A percentile compares a stretch with the other conserved stretches of the same genome.
Conservation (phyloP, 2,329 filamentous ascomycete genomes). For the Alternaria angustiovoidea region DNA sequence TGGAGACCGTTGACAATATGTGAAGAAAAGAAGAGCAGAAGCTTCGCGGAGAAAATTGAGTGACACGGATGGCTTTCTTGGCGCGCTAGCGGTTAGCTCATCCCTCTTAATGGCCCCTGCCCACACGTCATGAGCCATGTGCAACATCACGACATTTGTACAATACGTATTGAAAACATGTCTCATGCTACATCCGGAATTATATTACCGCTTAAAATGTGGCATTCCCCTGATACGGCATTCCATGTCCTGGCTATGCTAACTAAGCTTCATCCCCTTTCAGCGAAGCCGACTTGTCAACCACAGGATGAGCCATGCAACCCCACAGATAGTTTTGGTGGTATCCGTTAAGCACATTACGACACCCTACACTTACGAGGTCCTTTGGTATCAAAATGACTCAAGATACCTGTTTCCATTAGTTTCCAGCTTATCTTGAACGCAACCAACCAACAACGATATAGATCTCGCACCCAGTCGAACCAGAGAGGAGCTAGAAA, state of each 20-base stretch:
- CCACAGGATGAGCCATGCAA: not conserved
- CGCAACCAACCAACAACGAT: not conserved
- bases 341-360: not conserved
- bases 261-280: not conserved
- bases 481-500: not conserved
- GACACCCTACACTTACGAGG: too few species aligned
- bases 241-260: not conserved
- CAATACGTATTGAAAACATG: not conserved
- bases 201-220: not conserved
- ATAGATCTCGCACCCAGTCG: not conserved
- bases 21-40: slow-evolving; percentile 29
- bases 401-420: not conserved
- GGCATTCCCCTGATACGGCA: not conserved
- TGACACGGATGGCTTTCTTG: slow-evolving; percentile 3
- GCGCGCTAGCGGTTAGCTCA: slow-evolving; percentile 12
- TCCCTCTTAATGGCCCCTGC: not conserved
- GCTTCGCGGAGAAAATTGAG: slow-evolving; percentile 13
- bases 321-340: not conserved
- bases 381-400: not conserved
- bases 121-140: not conserved
- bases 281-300: not conserved
- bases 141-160: not conserved
- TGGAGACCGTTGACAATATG: slow-evolving; percentile 43
- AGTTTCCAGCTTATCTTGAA: not conserved
- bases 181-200: not conserved